Evolutionary conservation across 176 grass and related monocot genomes (phyloP).

Genomic region (Alopecurus myosuroides): DNA sequence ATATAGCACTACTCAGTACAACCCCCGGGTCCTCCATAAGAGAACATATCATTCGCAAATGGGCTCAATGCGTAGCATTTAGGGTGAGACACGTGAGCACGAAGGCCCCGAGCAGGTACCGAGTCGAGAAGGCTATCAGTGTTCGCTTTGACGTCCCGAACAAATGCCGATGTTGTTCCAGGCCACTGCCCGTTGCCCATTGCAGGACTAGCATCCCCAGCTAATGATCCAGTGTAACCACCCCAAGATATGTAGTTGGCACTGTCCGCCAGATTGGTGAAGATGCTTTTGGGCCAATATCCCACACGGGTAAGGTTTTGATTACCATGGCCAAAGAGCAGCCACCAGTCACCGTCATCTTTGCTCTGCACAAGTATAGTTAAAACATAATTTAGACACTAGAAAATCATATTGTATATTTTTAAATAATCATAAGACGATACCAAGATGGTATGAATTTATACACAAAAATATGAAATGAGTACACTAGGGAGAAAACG

Average conservation of each 20-base stretch:
- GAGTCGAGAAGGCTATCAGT: neutral
- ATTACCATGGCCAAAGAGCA: neutral
- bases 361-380: neutral
- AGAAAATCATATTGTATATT: too few relatives aligned
- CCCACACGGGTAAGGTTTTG: neutral
- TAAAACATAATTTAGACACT: neutral
- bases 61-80: neutral
- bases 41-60: neutral
- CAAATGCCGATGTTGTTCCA: neutral
- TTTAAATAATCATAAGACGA: too few relatives aligned
- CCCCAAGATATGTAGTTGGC: neutral
- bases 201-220: neutral
- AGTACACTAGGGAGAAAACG: neutral
- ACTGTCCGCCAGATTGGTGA: neutral
- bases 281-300: neutral
- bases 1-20: neutral
- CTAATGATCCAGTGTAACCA: neutral
- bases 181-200: constrained; percentile 11
- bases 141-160: neutral
- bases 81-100: neutral
- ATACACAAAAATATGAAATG: neutral
- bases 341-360: neutral
- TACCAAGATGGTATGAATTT: too few relatives aligned
- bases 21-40: neutral
- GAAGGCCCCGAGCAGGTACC: too few relatives aligned